phyloP scores from a whole-genome alignment of 192 early-diverging fungal genomes.

The Backusella parvicylindrica region DNA sequence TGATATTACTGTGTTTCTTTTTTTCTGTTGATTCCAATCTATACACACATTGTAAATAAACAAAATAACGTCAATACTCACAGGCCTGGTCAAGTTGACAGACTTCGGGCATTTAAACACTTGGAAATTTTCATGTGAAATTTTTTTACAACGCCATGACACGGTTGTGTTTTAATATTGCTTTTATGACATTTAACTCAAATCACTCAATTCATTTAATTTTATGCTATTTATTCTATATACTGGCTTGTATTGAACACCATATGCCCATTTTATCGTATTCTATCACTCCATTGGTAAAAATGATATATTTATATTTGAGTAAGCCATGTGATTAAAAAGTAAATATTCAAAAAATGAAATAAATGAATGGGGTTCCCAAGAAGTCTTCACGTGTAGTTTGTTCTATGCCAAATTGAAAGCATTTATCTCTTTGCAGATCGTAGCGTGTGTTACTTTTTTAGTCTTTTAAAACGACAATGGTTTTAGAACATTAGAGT shows the following conservation, averaged over 20 bases:
- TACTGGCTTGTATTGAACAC: too few species aligned
- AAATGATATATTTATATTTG: not conserved
- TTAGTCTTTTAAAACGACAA: not conserved
- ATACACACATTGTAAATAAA: not conserved
- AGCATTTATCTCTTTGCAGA: not conserved
- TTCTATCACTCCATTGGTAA: too few species aligned
- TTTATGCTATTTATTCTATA: too few species aligned
- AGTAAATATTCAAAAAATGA: not conserved
- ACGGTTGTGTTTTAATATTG: not conserved
- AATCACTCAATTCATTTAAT: too few species aligned
- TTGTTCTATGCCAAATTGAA: not conserved
- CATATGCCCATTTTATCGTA: too few species aligned
- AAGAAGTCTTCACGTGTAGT: not conserved
- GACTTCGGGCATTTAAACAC: not conserved
- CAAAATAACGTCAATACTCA: not conserved
- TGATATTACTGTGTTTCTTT: not conserved
- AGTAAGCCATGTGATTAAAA: not conserved
- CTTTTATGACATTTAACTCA: not conserved
- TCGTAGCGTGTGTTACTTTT: not conserved
- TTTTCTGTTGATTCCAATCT: not conserved
- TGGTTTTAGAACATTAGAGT: not conserved
- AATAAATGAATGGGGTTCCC: constrained; percentile 5
- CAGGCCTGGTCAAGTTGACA: not conserved
- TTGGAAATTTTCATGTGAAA: not conserved
- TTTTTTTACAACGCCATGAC: not conserved